phyloP scores from a whole-genome alignment of 768 basidiomycete genomes.

The Coprinopsis cinerea region DNA sequence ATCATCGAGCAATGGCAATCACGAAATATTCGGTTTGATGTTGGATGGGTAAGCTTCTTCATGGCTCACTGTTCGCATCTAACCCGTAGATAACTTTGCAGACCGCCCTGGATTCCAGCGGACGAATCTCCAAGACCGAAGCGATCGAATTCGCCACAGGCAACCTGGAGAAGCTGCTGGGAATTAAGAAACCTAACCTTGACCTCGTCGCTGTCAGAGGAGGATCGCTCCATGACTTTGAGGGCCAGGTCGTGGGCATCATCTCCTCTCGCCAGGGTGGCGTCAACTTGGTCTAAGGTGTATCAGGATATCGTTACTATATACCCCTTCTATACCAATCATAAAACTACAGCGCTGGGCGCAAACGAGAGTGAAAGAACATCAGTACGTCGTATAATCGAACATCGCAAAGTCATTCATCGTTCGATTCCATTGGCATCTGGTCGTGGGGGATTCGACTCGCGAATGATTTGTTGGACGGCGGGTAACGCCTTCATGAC shows the following conservation, averaged over 20 bases:
- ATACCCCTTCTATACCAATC: too few relatives aligned
- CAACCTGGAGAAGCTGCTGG: conserved; percentile 39
- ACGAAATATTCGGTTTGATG: conserved; percentile 67
- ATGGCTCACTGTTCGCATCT: neutral
- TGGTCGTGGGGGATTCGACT: conserved; percentile 4
- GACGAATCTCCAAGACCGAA: conserved; percentile 24
- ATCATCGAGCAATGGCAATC: conserved; percentile 50
- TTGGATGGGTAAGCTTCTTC: conserved; percentile 59
- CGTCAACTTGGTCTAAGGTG: conserved; percentile 30
- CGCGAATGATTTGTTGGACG: conserved; percentile 53
- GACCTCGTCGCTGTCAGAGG: conserved; percentile 33
- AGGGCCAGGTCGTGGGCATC: conserved; percentile 35
- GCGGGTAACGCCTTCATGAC: conserved; percentile 59
- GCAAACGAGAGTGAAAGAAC: neutral
- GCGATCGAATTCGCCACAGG: conserved; percentile 34
- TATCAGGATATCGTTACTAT: neutral
- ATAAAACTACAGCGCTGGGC: too few relatives aligned
- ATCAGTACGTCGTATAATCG: neutral
- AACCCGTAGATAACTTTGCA: conserved; percentile 11
- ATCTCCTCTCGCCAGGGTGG: conserved; percentile 28
- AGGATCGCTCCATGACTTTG: conserved; percentile 33
- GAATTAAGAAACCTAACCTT: conserved; percentile 26
- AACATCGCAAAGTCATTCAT: too few relatives aligned
- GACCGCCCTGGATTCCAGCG: conserved; percentile 27
- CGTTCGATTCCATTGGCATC: neutral